A percentile compares a stretch with the other conserved stretches of the same genome.
Conservation (phyloP, 768 basidiomycete genomes). For the Termitomyces sp. region DNA sequence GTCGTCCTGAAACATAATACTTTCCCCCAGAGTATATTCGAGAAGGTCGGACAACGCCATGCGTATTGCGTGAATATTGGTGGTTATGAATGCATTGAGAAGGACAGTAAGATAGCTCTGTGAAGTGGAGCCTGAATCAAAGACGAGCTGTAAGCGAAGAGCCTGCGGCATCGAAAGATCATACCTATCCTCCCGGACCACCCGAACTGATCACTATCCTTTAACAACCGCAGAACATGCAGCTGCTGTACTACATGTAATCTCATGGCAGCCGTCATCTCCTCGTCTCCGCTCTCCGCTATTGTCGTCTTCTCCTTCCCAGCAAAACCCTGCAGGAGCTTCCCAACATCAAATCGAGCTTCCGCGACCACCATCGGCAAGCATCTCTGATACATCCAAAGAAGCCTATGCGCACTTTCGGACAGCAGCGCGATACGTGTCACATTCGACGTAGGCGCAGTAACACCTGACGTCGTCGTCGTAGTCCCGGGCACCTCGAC, state of each 20-base stretch:
- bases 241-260: constrained; percentile 60
- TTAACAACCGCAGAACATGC: constrained; percentile 74
- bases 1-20: constrained; percentile 80
- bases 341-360: constrained; percentile 83
- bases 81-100: constrained; percentile 56
- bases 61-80: constrained; percentile 49
- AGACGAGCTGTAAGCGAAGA: neutral
- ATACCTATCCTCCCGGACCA: constrained; percentile 76
- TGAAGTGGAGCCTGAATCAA: constrained; percentile 29
- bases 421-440: constrained; percentile 60
- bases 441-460: constrained; percentile 18
- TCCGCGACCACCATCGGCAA: constrained; percentile 74
- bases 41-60: constrained; percentile 50
- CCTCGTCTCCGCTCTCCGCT: constrained; percentile 23
- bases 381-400: constrained; percentile 83
- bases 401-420: constrained; percentile 75
- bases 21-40: constrained; percentile 59
- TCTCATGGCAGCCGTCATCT: constrained; percentile 21
- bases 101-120: constrained; percentile 75
- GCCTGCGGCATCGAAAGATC: neutral
- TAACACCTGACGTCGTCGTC: neutral
- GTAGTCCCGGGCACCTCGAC: constrained; percentile 3
- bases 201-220: constrained; percentile 72
- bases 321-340: constrained; percentile 55
- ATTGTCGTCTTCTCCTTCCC: constrained; percentile 4